Evolutionary conservation across 306 rosid species (phyloP), one percentile per base, ranked within the genome.

Genomic region (Dalbergia cochinchinensis): DNA sequence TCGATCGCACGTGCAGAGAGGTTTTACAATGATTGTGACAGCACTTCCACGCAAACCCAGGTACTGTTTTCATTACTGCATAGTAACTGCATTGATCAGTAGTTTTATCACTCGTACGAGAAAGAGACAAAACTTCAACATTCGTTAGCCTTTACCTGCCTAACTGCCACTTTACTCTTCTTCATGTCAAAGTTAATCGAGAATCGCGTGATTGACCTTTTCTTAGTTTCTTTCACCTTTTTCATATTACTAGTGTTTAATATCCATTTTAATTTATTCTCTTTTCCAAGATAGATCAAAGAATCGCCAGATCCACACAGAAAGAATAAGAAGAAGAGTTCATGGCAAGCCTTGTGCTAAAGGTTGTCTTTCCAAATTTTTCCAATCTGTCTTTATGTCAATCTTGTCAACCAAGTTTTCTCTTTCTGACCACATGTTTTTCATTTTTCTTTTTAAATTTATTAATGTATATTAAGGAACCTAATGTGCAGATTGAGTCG

Each of bases 161-260:
- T 63, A 83, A 65, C 77, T 83, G 68, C 78, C 82, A 66, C 86
- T 85, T 88, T 83, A 85, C 86, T 50, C 57, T 14, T 82, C 85
- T 50, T 78, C 80, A 9, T 71, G 61, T 83, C 77, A 83, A 83
- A 76, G 80, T 64, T 79, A 31, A 45, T 73, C 15, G 76, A 69
- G 2, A 77, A 53, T 62, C 65, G 19, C 15, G 15, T 47, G 15
- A 44, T 44, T 69, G 61, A 71, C 73, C 61, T 80, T 78, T 74
- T 13, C 11, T 51, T 61, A 16, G 9, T 8, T 65, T 51, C 59
- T 62, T 66, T 42, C 67, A 11, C 8, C 67, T 64, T 88, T 82
- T 83, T 69, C 13, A 62, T 82, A 81, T 47, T 78, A 54, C 8
- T 35, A 60, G 31, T 10, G 11, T 35, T 4, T 13, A 75, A n/a